A percentile compares a stretch with the other conserved stretches of the same genome.
Evolutionary conservation across 164 flowering plant genomes (phyloP).

Genomic region (Cinnamomum micranthum): DNA sequence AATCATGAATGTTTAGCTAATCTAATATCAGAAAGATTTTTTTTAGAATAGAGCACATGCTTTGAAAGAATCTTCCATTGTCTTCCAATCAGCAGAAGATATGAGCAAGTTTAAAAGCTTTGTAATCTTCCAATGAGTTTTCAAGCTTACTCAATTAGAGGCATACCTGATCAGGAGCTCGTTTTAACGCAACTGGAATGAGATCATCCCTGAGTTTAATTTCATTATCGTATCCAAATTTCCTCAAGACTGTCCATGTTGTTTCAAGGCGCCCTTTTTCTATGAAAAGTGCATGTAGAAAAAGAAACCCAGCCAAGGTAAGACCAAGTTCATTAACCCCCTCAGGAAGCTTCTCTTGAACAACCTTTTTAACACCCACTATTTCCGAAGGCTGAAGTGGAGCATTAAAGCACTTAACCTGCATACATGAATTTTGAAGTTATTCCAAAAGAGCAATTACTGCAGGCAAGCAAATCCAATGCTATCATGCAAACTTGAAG

Average conservation of each 20-base stretch:
- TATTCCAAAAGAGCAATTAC: neutral
- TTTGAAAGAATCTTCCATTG: neutral
- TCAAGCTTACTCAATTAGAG: neutral
- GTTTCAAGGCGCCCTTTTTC: conserved; percentile 98
- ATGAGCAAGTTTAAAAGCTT: neutral
- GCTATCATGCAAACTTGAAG: neutral
- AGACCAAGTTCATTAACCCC: conserved; percentile 91
- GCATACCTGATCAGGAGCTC: conserved; percentile 82
- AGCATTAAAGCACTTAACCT: conserved; percentile 96
- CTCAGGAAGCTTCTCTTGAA: conserved; percentile 81
- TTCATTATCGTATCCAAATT: conserved; percentile 93
- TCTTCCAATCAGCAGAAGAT: neutral
- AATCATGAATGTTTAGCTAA: no score
- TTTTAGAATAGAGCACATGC: neutral
- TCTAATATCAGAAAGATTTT: no score
- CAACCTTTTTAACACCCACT: conserved; percentile 88
- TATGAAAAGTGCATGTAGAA: conserved; percentile 93
- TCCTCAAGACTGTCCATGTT: conserved; percentile 97
- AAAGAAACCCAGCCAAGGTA: conserved; percentile 86
- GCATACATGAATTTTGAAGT: conserved; percentile 17
- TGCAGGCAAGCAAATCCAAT: neutral
- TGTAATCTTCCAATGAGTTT: neutral
- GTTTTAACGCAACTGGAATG: conserved; percentile 53
- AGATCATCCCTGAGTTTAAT: conserved; percentile 72
- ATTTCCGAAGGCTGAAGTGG: conserved; percentile 93